Base-by-base conservation (phyloP, 345 rosid species). In the Nasturtium officinale region DNA sequence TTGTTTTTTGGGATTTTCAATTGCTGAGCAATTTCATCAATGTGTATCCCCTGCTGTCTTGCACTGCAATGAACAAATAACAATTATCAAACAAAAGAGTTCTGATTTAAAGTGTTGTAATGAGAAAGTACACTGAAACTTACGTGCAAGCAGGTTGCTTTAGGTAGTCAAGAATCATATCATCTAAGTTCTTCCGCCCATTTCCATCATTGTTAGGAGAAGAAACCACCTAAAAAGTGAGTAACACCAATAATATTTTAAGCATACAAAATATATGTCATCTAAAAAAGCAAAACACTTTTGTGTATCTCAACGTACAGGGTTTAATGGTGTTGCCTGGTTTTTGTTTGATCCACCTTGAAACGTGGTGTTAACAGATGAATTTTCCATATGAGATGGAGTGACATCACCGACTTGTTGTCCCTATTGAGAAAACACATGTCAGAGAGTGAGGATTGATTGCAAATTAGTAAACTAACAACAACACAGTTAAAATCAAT, bases 1-100 rank as follows among this genome's bases (percentile, higher is more conserved):
- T 89, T 94, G 80, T 84, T 80, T 48, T 77, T 68, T 6, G 99
- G 88, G 73, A 89, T 83, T 81, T 89, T 91, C 82, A 95, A 79
- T 58, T 86, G 89, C 67, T 80, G 81, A 23, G 87, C 79, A 46
- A 95, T 82, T 82, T 95, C 97, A 78, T 88, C 86, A 28, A 89
- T 37, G 76, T 91, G 99, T 45, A 90, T 75, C 9, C 97, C 97
- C 73, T 86, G 89, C 75, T 93, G 92, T 65, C 80, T 82, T 18
- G 79, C 89, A 53, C 98, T 93, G 86, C 74, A 80, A 64, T 64
- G 57, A 77, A 33, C 20, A 45, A 30, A 55, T 12, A 43, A 60
- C 61, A 33, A 40, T 42, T 40, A 46, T 32, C 12, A 38, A 26
- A 16, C 15, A 23, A 45, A 33, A 1, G 32, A 21, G 45, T 38